Conservation (phyloP, 2,329 filamentous ascomycete genomes). For the Verticillium longisporum region DNA sequence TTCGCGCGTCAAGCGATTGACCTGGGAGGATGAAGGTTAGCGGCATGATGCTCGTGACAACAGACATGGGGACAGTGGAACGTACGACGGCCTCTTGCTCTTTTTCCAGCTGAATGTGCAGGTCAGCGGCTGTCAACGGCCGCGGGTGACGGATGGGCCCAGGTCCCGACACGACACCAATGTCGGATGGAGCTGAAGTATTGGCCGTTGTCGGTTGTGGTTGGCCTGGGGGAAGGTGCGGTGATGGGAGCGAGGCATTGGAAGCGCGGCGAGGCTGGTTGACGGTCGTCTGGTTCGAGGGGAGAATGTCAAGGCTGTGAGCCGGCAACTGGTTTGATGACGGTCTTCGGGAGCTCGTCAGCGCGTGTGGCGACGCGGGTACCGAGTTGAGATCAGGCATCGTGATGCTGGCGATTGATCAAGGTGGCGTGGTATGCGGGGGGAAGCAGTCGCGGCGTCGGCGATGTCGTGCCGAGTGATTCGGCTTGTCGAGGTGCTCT, state of each 20-base stretch:
- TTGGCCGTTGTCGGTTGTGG: conserved; percentile 22
- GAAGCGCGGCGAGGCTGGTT: conserved; percentile 27
- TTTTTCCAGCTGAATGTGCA: conserved; percentile 86
- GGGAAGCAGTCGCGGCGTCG: no score
- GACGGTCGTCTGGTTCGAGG: conserved; percentile 46
- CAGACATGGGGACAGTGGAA: conserved; percentile 7
- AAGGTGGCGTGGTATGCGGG: no score
- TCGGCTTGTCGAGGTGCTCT: no score
- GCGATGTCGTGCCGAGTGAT: no score
- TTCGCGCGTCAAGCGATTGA: conserved; percentile 89
- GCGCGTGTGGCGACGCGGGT: conserved; percentile 39
- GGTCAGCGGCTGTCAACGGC: conserved; percentile 79
- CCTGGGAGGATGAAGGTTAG: conserved; percentile 38
- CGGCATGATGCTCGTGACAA: neutral
- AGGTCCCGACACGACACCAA: conserved; percentile 47
- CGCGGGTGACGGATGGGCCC: conserved; percentile 80
- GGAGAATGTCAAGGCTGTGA: conserved; percentile 48
- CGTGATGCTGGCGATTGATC: conserved; percentile 1
- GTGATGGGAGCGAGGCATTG: conserved; percentile 22
- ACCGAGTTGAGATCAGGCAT: conserved; percentile 54
- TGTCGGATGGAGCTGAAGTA: conserved; percentile 13
- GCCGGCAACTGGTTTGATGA: conserved; percentile 36
- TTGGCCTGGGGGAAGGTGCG: conserved; percentile 20
- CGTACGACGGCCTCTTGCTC: conserved; percentile 89
- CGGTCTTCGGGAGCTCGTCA: conserved; percentile 34